Evolutionary conservation across 2,329 filamentous ascomycete genomes (phyloP).

Genomic region (Cladosporium oxysporum): DNA sequence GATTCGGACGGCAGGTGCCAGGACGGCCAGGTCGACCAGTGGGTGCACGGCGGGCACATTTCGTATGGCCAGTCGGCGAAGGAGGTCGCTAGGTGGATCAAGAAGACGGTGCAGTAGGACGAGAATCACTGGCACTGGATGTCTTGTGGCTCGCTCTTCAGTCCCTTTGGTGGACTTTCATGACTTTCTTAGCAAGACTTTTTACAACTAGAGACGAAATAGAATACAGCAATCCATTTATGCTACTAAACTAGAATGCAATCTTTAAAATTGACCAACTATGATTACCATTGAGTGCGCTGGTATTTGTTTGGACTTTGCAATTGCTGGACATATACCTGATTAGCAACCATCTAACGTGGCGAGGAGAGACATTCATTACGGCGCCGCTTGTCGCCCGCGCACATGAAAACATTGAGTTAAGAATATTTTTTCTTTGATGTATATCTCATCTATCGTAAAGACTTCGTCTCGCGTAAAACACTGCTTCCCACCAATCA

Average conservation of each 20-base stretch:
- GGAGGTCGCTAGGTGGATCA: constrained; percentile 30
- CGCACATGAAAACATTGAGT: neutral
- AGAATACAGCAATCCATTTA: neutral
- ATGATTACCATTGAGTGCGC: too few relatives aligned
- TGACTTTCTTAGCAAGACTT: constrained; percentile 2
- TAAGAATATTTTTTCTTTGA: neutral
- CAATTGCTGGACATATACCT: too few relatives aligned
- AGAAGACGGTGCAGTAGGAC: constrained; percentile 8
- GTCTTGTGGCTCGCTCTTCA: neutral
- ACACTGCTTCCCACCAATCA: neutral
- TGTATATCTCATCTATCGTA: constrained; percentile 18
- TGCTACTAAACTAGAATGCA: too few relatives aligned
- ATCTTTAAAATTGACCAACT: too few relatives aligned
- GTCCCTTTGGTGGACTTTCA: neutral
- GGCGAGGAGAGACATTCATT: too few relatives aligned
- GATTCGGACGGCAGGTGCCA: constrained; percentile 28
- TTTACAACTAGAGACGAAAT: neutral
- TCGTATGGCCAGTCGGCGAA: constrained; percentile 28
- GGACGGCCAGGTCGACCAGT: constrained; percentile 22
- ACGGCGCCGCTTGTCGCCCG: too few relatives aligned
- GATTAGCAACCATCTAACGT: too few relatives aligned
- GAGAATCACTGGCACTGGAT: neutral
- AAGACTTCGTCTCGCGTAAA: constrained; percentile 2
- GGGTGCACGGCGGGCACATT: constrained; percentile 28
- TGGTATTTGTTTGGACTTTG: too few relatives aligned